Base-by-base conservation (phyloP, 805 yeast genomes). In the Kuraishia piskuri region DNA sequence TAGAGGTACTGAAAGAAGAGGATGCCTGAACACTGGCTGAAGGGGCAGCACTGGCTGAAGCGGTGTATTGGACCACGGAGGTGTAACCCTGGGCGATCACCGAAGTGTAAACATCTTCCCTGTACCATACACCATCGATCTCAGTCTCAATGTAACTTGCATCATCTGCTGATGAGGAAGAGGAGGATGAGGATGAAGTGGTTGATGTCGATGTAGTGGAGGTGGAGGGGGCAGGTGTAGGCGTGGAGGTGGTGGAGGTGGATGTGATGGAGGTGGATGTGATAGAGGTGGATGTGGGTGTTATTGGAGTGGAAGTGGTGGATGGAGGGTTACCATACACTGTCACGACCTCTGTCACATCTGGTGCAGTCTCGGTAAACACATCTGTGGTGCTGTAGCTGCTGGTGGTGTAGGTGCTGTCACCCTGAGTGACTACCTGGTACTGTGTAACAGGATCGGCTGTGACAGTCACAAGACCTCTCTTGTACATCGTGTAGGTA, bases 101-200 rank as follows among this genome's bases (percentile, higher is more conserved):
- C 9, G 69, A 65, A 50, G 71, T 68, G 52, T 62, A 61, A 6
- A 67, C 62, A 22, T 59, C 50, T 57, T 56, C 59, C 46, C 21
- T 19, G 17, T 31, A 31, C 17, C 14, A 14, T 4, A 31, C 40
- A 4, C 54, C 50, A 10, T 51, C 46, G 23, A 51, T 46, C 24
- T 45, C 24, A 20, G 40, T 48, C 45, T 20, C 48, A 22, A 49
- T 52, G 44, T 44, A 49, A 21, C 52, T 24, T 17, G 26, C 46
- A 8, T 12, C n/a, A 19, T 12, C 25, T 12, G 54, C 37, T 23
- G 47, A n/a, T 19, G 50, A 40, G 19, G 49, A 19, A 22, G 52
- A 10, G 23, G 20, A 9, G 10, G 37, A 19, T 3, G 50, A 60
- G 57, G 22, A 50, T 53, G 49, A 54, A 54, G 25, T 53, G 36